These are phyloP conservation scores for Brassica nigra DNA, from an alignment of 345 rosid species.

Conservation along the genomic window DNA sequence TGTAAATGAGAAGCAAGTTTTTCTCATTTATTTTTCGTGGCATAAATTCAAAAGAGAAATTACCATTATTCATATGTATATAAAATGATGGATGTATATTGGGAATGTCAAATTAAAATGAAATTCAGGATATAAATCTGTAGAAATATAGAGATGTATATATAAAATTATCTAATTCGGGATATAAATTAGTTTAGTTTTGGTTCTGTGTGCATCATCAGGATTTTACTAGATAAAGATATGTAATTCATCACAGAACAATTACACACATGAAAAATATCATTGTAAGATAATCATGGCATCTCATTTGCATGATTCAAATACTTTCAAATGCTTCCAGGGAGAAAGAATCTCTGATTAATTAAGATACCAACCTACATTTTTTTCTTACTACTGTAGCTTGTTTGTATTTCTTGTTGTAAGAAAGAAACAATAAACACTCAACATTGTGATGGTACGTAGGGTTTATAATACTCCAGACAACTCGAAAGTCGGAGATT, in stretches of 20 bases:
- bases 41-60: neutral
- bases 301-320: neutral
- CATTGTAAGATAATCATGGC: neutral
- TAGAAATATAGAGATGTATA: neutral
- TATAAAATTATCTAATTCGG: neutral
- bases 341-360: neutral
- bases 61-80: neutral
- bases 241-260: neutral
- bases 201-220: neutral
- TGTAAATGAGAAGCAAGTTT: neutral
- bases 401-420: constrained; percentile 45
- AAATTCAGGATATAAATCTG: neutral
- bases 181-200: neutral
- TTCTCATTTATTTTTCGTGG: neutral
- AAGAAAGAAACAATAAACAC: constrained; percentile 52
- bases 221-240: too few species aligned
- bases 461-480: constrained; percentile 60
- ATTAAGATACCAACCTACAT: constrained; percentile 35
- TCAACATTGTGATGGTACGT: constrained; percentile 52
- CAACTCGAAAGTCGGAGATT: constrained; percentile 52
- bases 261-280: too few species aligned
- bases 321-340: neutral
- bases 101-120: neutral
- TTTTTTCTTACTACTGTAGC: constrained; percentile 1
- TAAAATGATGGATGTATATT: neutral